Conservation (phyloP, 345 rosid species). For the Syzygium oleosum region DNA sequence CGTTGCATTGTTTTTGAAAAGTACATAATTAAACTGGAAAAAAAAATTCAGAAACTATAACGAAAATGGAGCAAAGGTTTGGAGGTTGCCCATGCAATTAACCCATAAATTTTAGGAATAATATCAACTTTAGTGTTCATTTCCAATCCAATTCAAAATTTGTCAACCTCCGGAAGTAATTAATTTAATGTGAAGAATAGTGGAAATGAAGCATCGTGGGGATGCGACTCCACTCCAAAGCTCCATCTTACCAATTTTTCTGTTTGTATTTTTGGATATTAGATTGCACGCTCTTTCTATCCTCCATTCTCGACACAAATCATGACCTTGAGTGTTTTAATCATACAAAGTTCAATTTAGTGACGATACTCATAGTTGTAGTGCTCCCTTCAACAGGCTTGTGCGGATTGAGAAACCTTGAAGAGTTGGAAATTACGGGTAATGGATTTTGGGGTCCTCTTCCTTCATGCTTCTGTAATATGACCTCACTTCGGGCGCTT, state of each 20-base stretch:
- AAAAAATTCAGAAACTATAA: background rate
- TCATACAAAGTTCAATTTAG: no score
- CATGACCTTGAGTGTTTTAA: no score
- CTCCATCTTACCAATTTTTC: no score
- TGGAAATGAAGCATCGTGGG: no score
- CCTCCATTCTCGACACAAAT: no score
- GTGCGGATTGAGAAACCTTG: background rate
- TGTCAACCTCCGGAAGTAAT: background rate
- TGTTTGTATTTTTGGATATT: no score
- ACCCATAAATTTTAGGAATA: background rate
- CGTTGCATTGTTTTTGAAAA: background rate
- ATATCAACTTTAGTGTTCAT: background rate
- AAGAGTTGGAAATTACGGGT: rapidly evolving
- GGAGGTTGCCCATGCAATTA: background rate
- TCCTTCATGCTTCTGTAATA: no score
- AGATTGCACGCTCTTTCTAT: no score
- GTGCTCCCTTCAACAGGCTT: background rate
- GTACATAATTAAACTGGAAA: no score
- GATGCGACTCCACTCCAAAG: no score
- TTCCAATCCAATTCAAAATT: background rate
- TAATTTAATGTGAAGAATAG: background rate
- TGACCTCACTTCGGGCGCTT: no score
- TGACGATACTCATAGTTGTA: background rate
- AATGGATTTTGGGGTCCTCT: no score
- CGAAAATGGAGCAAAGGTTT: background rate